Conservation (phyloP, 257 asterid genomes). For the Galeopsis tetrahit region DNA sequence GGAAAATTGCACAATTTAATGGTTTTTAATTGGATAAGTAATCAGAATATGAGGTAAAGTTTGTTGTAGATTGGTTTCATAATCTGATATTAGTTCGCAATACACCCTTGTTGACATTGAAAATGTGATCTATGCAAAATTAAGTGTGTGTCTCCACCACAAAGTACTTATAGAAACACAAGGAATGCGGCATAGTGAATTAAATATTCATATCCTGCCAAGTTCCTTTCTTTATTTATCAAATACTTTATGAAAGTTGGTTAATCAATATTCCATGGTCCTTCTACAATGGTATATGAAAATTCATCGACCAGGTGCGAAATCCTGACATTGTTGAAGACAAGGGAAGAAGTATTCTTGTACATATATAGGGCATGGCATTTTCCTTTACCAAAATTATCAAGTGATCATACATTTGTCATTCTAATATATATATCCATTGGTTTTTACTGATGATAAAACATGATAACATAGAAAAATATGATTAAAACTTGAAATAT, state of each 20-base stretch:
- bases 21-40: conserved; percentile 4
- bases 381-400: not conserved
- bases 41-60: conserved; percentile 5
- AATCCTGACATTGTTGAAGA: no score
- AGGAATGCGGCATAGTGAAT: not conserved
- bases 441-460: conserved; percentile 21
- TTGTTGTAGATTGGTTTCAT: conserved; percentile 9
- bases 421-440: conserved; percentile 11
- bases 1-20: conserved; percentile 2
- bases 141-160: conserved; percentile 12
- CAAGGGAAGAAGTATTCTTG: no score
- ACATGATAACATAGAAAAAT: conserved; percentile 7
- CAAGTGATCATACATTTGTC: not conserved
- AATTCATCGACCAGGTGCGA: not conserved
- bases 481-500: not conserved
- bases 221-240: not conserved
- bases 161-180: conserved; percentile 7
- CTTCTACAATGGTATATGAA: conserved; percentile 22
- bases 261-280: not conserved
- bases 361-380: conserved; percentile 1
- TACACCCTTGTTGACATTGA: not conserved
- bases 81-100: conserved; percentile 11
- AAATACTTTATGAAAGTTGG: not conserved
- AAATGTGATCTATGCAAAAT: conserved; percentile 5
- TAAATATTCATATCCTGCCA: conserved; percentile 13